These are phyloP conservation scores for Geotrichum phurueaensis DNA, from an alignment of 1,139 yeast species.

Conservation along the genomic window DNA sequence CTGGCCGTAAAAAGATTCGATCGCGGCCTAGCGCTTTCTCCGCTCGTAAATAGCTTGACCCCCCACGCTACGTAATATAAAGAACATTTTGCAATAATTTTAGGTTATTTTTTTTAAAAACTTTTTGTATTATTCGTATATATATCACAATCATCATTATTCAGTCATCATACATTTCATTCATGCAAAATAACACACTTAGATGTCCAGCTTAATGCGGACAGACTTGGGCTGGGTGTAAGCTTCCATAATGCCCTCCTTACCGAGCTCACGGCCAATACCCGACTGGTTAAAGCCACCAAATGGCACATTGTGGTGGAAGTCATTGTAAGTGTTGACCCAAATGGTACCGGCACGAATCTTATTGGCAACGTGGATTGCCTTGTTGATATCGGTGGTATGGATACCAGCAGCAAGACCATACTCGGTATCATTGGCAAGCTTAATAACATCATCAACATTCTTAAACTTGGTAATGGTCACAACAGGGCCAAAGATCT, in stretches of 20 bases:
- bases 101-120: background rate
- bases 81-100: too few species aligned
- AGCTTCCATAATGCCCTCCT: constrained; percentile 62
- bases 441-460: constrained; percentile 59
- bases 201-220: constrained; percentile 23
- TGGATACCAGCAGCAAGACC: constrained; percentile 87
- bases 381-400: constrained; percentile 56
- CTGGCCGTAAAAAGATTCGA: background rate
- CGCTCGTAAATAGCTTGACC: background rate
- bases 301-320: constrained; percentile 64
- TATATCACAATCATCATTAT: background rate
- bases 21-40: background rate
- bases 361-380: constrained; percentile 58
- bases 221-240: constrained; percentile 75
- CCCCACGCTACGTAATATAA: background rate
- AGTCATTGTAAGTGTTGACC: constrained; percentile 73
- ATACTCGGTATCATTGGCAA: constrained; percentile 69
- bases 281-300: constrained; percentile 84
- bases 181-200: background rate
- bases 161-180: background rate
- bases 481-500: constrained; percentile 84
- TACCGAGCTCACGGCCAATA: constrained; percentile 84
- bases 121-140: background rate
- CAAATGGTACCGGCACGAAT: constrained; percentile 77
- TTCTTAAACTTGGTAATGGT: constrained; percentile 67